Evolutionary conservation across 192 early-diverging fungal genomes (phyloP).

Genomic region (Backusella macrospora): DNA sequence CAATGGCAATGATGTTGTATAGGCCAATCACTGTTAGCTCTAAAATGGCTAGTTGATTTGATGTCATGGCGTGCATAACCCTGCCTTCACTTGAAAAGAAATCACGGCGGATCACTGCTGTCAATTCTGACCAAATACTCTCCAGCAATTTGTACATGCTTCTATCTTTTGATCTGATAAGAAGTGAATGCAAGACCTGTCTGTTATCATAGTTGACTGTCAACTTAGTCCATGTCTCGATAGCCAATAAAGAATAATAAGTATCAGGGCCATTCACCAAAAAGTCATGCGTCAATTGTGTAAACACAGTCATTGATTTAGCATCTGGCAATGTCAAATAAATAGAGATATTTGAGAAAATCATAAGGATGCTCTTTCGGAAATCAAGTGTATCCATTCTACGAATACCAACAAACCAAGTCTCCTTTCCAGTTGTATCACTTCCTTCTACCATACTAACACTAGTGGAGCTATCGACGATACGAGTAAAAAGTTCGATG

Average conservation of each 20-base stretch:
- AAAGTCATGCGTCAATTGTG: slow-evolving; percentile 56
- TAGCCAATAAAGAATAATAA: slow-evolving; percentile 62
- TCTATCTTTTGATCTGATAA: slow-evolving; percentile 26
- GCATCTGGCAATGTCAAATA: slow-evolving; percentile 47
- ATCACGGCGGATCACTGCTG: slow-evolving; percentile 35
- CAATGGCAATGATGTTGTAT: slow-evolving; percentile 50
- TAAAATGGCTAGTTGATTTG: slow-evolving; percentile 51
- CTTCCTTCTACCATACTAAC: slow-evolving; percentile 19
- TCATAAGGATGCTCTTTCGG: slow-evolving; percentile 66
- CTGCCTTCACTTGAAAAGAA: slow-evolving; percentile 41
- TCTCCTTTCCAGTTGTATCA: slow-evolving; percentile 6
- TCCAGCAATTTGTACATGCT: slow-evolving; percentile 35
- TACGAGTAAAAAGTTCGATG: slow-evolving; percentile 40
- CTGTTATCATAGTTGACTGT: slow-evolving; percentile 61
- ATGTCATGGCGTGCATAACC: slow-evolving; percentile 41
- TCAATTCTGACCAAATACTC: slow-evolving; percentile 40
- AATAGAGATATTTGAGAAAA: slow-evolving; percentile 63
- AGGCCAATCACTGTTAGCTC: slow-evolving; percentile 56
- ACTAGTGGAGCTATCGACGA: slow-evolving; percentile 20
- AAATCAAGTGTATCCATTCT: slow-evolving; percentile 58
- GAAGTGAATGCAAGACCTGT: slow-evolving; percentile 42
- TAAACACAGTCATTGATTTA: slow-evolving; percentile 43
- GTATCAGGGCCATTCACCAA: slow-evolving; percentile 53
- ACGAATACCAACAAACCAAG: slow-evolving; percentile 42
- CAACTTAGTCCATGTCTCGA: slow-evolving; percentile 65